phyloP scores from a whole-genome alignment of 495 filamentous ascomycete species.

The Xylaria acuta region DNA sequence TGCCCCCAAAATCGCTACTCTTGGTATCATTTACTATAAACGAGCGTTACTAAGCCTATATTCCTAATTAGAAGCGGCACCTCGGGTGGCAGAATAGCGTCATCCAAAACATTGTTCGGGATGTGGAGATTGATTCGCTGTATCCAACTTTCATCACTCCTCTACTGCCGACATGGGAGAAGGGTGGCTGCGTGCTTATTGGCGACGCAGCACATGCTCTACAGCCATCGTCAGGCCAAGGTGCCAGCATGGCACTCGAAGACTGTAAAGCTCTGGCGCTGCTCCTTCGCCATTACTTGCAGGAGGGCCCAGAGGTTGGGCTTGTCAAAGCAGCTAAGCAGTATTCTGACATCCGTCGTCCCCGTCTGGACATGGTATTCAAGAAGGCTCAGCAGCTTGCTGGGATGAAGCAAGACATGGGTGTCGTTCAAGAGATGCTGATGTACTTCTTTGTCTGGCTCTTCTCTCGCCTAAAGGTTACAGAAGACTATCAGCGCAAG shows the following conservation, averaged over 20 bases:
- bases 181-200: slow-evolving; percentile 43
- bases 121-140: slow-evolving; percentile 51
- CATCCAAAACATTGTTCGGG: slow-evolving; percentile 51
- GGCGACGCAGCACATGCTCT: slow-evolving; percentile 56
- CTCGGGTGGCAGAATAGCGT: slow-evolving; percentile 56
- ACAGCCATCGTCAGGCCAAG: slow-evolving; percentile 47
- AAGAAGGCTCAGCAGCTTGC: slow-evolving; percentile 25
- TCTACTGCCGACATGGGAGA: slow-evolving; percentile 41
- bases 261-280: slow-evolving; percentile 40
- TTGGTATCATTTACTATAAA: background rate
- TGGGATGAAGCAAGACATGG: slow-evolving; percentile 25
- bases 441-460: slow-evolving; percentile 28
- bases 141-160: slow-evolving; percentile 61
- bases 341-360: slow-evolving; percentile 22
- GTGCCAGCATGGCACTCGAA: slow-evolving; percentile 43
- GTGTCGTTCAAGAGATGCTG: slow-evolving; percentile 15
- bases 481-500: slow-evolving; percentile 6
- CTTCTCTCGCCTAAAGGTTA: slow-evolving; percentile 14
- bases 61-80: slow-evolving; percentile 48
- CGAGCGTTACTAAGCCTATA: background rate
- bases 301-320: background rate
- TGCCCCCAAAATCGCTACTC: background rate
- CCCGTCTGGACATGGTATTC: slow-evolving; percentile 23
- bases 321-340: background rate
- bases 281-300: slow-evolving; percentile 29